Conservation (phyloP, 139 green algal genomes). For the Chlamydomonas incerta region DNA sequence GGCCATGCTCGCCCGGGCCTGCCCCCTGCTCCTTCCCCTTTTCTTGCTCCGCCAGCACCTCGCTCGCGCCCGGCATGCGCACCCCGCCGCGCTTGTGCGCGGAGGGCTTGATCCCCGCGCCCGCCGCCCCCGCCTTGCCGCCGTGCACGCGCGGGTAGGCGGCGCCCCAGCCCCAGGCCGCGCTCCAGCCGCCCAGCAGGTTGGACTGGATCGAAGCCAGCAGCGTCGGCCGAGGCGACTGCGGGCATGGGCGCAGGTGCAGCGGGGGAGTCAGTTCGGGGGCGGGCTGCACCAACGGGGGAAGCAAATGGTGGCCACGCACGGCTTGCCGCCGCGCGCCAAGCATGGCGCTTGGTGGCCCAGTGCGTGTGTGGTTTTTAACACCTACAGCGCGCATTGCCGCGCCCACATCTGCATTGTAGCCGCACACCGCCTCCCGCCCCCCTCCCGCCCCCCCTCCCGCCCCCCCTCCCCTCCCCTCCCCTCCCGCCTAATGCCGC, state of each 20-base stretch:
- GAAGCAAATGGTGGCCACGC: no score
- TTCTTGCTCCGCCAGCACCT: background rate
- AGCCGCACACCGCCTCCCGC: no score
- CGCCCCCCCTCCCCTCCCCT: background rate
- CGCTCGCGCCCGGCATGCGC: background rate
- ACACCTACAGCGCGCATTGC: no score
- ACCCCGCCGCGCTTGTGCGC: no score
- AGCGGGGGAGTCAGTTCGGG: no score
- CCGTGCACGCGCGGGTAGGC: background rate
- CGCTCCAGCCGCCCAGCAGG: slow-evolving; percentile 30
- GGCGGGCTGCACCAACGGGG: background rate
- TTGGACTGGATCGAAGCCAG: slow-evolving; percentile 6
- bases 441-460: background rate
- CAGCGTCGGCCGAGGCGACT: background rate
- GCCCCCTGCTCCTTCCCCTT: background rate
- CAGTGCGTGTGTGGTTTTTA: no score
- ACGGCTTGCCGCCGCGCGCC: no score
- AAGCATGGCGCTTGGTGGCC: background rate
- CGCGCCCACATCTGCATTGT: no score
- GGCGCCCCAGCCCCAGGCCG: slow-evolving; percentile 9
- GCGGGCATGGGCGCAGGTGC: background rate
- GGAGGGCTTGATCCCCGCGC: no score
- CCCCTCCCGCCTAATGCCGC: background rate
- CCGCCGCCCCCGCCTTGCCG: background rate
- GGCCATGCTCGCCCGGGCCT: no score